Evolutionary conservation across 2,329 filamentous ascomycete species (phyloP).

Genomic region (Colletotrichum truncatum): DNA sequence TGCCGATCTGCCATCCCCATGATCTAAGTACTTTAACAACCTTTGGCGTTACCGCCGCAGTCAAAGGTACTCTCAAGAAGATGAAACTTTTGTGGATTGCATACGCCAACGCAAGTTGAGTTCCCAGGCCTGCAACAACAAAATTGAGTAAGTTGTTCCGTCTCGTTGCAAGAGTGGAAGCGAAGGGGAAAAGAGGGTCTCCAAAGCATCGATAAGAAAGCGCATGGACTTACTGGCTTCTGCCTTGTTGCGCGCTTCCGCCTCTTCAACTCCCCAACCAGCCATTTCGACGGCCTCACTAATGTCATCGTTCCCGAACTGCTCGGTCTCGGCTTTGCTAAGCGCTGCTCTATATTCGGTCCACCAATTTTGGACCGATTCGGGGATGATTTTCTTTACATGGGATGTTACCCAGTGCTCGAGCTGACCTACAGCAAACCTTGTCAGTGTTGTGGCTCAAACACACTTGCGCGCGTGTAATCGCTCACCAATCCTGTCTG

Average conservation of each 20-base stretch:
- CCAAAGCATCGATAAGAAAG: background rate
- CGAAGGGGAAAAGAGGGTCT: constrained; percentile 6
- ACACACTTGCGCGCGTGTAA: background rate
- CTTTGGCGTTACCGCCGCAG: constrained; percentile 90
- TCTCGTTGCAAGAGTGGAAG: no score
- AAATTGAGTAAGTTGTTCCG: constrained; percentile 28
- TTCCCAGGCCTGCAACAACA: constrained; percentile 65
- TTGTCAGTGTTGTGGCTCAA: constrained; percentile 2
- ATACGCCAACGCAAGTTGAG: constrained; percentile 91
- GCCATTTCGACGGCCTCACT: constrained; percentile 60
- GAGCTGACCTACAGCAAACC: constrained; percentile 56
- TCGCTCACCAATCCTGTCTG: constrained; percentile 80
- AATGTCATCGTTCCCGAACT: constrained; percentile 52
- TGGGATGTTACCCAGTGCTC: constrained; percentile 75
- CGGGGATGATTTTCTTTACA: constrained; percentile 67
- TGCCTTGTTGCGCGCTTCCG: constrained; percentile 66
- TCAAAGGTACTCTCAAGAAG: constrained; percentile 92
- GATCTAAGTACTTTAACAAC: constrained; percentile 87
- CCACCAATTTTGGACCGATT: constrained; percentile 64
- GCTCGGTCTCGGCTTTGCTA: constrained; percentile 54
- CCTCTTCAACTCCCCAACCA: constrained; percentile 70
- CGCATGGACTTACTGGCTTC: constrained; percentile 75
- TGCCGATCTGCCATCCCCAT: constrained; percentile 97
- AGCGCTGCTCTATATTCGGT: constrained; percentile 57
- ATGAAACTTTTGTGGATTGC: constrained; percentile 99